Conservation (phyloP, 805 yeast genomes). For the Barnettozyma sucrosica region DNA sequence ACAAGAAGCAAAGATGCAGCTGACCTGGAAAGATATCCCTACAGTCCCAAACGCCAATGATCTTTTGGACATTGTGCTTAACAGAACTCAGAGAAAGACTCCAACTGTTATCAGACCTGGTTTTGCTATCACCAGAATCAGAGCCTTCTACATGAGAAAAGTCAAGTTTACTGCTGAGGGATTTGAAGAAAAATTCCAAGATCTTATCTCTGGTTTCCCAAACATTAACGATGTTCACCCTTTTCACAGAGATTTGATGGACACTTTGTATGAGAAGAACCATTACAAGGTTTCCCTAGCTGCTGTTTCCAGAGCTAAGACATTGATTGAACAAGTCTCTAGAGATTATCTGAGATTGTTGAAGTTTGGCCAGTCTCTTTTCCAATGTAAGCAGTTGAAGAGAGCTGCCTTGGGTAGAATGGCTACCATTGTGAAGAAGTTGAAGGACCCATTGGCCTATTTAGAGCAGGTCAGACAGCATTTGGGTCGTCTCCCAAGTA, state of each 20-base stretch:
- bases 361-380: conserved; percentile 95
- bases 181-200: conserved; percentile 86
- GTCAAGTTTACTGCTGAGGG: conserved; percentile 97
- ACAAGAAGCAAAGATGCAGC: conserved; percentile 57
- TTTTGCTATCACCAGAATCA: conserved; percentile 90
- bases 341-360: conserved; percentile 91
- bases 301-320: conserved; percentile 88
- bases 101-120: conserved; percentile 99
- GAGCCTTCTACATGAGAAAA: conserved; percentile 97
- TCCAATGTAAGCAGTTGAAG: conserved; percentile 97
- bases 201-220: conserved; percentile 84
- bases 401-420: conserved; percentile 99
- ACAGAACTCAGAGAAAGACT: conserved; percentile 97
- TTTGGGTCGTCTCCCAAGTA: conserved; percentile 94
- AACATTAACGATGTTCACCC: conserved; percentile 97
- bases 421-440: conserved; percentile 96
- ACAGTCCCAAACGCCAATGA: conserved; percentile 90
- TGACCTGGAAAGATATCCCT: conserved; percentile 98
- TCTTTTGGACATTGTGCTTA: conserved; percentile 91
- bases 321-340: conserved; percentile 90
- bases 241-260: conserved; percentile 96
- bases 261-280: conserved; percentile 94
- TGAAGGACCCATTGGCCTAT: conserved; percentile 89
- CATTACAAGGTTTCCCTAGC: conserved; percentile 97
- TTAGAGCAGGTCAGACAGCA: conserved; percentile 99